Conservation (phyloP, 2,329 filamentous ascomycete species). For the Metarhizium sp. region DNA sequence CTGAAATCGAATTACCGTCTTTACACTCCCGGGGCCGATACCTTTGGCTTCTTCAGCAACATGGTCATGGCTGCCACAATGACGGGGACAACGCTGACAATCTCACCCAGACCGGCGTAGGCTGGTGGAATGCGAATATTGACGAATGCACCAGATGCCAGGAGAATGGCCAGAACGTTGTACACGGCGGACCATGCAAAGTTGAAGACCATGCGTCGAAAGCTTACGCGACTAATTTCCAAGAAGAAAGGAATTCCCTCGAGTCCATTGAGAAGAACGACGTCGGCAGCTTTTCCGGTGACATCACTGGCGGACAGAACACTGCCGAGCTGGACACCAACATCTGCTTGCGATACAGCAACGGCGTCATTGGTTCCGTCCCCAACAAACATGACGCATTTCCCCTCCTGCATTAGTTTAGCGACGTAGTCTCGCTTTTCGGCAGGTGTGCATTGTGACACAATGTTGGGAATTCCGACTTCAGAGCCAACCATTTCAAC, state of each 20-base stretch:
- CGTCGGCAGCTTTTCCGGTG: slow-evolving; percentile 45
- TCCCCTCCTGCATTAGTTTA: slow-evolving; percentile 20
- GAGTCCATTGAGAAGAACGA: slow-evolving; percentile 45
- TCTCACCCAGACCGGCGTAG: slow-evolving; percentile 52
- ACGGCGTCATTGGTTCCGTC: slow-evolving; percentile 58
- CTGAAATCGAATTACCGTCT: not conserved
- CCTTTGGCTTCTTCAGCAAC: slow-evolving; percentile 14
- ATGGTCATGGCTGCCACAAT: slow-evolving; percentile 28
- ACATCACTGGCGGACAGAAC: slow-evolving; percentile 37
- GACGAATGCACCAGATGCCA: slow-evolving; percentile 50
- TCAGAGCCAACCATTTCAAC: slow-evolving; percentile 40
- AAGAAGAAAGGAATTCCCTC: slow-evolving; percentile 41
- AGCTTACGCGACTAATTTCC: slow-evolving; percentile 29
- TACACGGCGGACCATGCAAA: slow-evolving; percentile 54
- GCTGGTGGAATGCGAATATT: slow-evolving; percentile 37
- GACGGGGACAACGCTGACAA: slow-evolving; percentile 56
- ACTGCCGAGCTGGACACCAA: slow-evolving; percentile 50
- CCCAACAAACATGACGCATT: slow-evolving; percentile 45
- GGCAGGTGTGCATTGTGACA: slow-evolving; percentile 36
- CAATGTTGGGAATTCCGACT: slow-evolving; percentile 27
- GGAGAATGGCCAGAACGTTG: slow-evolving; percentile 50
- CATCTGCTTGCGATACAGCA: slow-evolving; percentile 48
- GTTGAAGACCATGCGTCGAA: slow-evolving; percentile 45
- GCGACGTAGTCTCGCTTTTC: slow-evolving; percentile 46
- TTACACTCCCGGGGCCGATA: not conserved